Base-by-base conservation (phyloP, 2,329 filamentous ascomycete species). In the Aspergillus pseudoterreus region DNA sequence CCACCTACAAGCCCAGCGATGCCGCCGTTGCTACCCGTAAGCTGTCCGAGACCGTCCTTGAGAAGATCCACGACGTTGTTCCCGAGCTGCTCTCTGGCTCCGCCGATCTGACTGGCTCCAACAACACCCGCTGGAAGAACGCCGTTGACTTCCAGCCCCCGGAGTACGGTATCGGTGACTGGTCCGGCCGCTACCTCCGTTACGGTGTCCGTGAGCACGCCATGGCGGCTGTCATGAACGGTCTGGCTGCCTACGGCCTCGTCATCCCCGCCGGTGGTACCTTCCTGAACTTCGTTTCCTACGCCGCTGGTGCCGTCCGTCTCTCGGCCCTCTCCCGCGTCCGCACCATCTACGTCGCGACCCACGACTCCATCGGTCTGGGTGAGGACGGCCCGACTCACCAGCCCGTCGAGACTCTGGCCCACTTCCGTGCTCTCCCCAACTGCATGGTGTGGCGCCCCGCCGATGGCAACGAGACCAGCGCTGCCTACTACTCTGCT, bases 361-460 rank as follows among this genome's bases (percentile, higher is more conserved):
- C 92, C 64, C 92, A 97, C 83, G 92, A 97, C 83, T 96, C 92
- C 61, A 99, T 99, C 67, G 94, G 94, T 81, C 90, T 97, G 63
- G 94, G 94, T 77, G 94, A 99, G 80, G 94, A 99, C 70, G 94
- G 94, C 58, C 92, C 94, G 63, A 99, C 94, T 52, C 94, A 99
- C 80, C 94, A 99, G 83, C 94, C 94, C 74, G 96, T 99, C 65
- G 94, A 99, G 85, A 96, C 91, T 42, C 85, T 97, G 58, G 88
- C 92, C 55, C 94, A 97, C 79, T 97, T 97, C 90, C 92, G 94
- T 74, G 94, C 94, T 60, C 84, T 97, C 64, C 94, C 94, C 71
- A 99, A 99, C 87, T 89, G 88, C 82, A 96, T 97, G 90, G 92
- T 97, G 67, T 97, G 94, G 94, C 92, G 94, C 71, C 94, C 94